Base-by-base conservation (phyloP, 2,329 filamentous ascomycete species). In the Epichloe baconii region DNA sequence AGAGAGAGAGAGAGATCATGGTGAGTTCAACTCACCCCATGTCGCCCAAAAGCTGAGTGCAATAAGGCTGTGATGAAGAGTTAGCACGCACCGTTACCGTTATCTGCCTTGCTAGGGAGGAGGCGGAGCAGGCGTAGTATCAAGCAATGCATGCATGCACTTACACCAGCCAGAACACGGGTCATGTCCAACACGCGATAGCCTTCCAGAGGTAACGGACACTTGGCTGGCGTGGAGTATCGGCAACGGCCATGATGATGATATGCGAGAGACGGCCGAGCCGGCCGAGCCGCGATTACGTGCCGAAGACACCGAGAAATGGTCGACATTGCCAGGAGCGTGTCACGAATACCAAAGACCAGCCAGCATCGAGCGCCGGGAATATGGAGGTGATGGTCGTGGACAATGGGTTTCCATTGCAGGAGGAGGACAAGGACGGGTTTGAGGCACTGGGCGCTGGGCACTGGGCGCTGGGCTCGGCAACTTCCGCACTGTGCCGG, bases 171-270 rank as follows among this genome's bases (percentile, higher is more conserved):
- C 56, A 98, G 71, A 2, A 98, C 93, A 70, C 93, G 80, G 3
- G 91, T 97, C 89, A 98, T 94, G 66, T 98, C 93, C 55, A 98
- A 76, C 14, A 97, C 90, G 51, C 86, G 82, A 59, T 93, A 85
- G 1, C 93, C 93, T 37, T 88, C 80, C 59, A 98, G 75, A 21
- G 93, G 91, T 35, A 81, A 67, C 41, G 65, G 55, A 12, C 60
- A 57, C 47, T 55, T 53, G 38, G 56, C 54, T 7, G 59, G 55
- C 43, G 58, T 55, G 11, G 59, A 58, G 47, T 63, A 66, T 48
- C 59, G 54, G 54, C 64, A 61, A 19, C 60, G 52, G 41, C 53
- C 55, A 48, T 36, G 48, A 46, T 36, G 48, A 46, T 43, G 50
- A 45, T 11, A 23, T 21, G 31, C 15, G 21, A 34, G 41, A 23